These are phyloP conservation scores for Zychaea mexicana DNA, from an alignment of 371 early-diverging fungal genomes.

Conservation along the genomic window DNA sequence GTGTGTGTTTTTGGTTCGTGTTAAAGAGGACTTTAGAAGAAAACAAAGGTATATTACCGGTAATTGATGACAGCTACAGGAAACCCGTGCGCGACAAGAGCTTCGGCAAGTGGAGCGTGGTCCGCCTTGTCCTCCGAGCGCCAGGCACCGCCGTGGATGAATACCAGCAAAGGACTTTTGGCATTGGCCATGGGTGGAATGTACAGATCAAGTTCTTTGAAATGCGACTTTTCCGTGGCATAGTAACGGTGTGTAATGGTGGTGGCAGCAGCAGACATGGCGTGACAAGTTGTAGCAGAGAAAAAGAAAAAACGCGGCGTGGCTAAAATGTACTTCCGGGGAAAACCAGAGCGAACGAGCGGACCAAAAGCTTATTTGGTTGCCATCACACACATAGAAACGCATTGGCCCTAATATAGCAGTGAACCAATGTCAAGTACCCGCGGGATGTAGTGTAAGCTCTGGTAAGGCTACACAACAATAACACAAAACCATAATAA, in stretches of 20 bases:
- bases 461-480: too few species aligned
- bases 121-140: constrained; percentile 73
- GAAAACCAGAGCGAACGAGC: too few species aligned
- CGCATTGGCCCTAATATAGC: too few species aligned
- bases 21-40: not conserved
- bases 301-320: too few species aligned
- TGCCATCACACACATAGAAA: too few species aligned
- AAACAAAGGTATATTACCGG: constrained; percentile 35
- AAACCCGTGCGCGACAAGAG: constrained; percentile 41
- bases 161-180: constrained; percentile 56
- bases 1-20: not conserved
- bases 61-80: constrained; percentile 76
- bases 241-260: not conserved
- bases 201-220: constrained; percentile 34
- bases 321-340: too few species aligned
- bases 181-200: constrained; percentile 8
- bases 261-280: not conserved
- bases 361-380: too few species aligned
- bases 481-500: too few species aligned
- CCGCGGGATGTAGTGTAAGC: too few species aligned
- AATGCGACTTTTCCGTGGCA: not conserved
- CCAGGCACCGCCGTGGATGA: constrained; percentile 89
- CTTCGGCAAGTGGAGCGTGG: constrained; percentile 47
- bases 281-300: not conserved
- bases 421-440: too few species aligned